Percentiles rank a stretch among this genome's conserved stretches.
phyloP scores from a whole-genome alignment of 2,329 filamentous ascomycete genomes.

The Talaromyces sp. region DNA sequence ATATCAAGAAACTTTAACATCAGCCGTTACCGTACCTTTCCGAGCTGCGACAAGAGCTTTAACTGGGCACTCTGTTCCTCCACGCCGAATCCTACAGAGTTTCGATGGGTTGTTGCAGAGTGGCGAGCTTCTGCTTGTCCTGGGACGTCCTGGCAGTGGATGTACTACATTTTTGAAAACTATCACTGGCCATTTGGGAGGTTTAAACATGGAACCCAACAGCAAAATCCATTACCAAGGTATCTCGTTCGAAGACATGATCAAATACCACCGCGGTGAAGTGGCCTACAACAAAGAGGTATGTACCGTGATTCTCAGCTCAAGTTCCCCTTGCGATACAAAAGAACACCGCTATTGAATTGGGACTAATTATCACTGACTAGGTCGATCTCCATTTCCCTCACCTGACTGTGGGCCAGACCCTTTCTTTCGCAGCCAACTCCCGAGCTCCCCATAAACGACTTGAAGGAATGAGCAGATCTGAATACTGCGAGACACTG shows the following conservation, averaged over 20 bases:
- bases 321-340: background rate
- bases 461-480: slow-evolving; percentile 17
- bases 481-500: slow-evolving; percentile 42
- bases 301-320: background rate
- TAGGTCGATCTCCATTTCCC: slow-evolving; percentile 56
- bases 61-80: slow-evolving; percentile 35
- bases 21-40: slow-evolving; percentile 32
- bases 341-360: slow-evolving; percentile 36
- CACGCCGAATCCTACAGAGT: slow-evolving; percentile 22
- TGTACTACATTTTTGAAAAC: slow-evolving; percentile 85
- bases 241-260: slow-evolving; percentile 67
- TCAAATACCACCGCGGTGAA: slow-evolving; percentile 53
- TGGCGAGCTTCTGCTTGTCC: slow-evolving; percentile 48
- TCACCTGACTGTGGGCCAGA: slow-evolving; percentile 68
- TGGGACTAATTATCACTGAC: slow-evolving; percentile 37
- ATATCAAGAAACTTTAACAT: slow-evolving; percentile 29
- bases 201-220: slow-evolving; percentile 34
- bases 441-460: slow-evolving; percentile 51
- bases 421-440: slow-evolving; percentile 73
- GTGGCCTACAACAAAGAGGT: slow-evolving; percentile 51
- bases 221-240: slow-evolving; percentile 77
- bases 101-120: slow-evolving; percentile 49
- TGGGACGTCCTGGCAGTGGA: slow-evolving; percentile 43
- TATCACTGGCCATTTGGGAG: slow-evolving; percentile 68
- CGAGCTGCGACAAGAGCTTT: slow-evolving; percentile 27